Evolutionary conservation across 305 asterid genomes (phyloP), one percentile per base, ranked within the genome.

Genomic region (Monarda citriodora): DNA sequence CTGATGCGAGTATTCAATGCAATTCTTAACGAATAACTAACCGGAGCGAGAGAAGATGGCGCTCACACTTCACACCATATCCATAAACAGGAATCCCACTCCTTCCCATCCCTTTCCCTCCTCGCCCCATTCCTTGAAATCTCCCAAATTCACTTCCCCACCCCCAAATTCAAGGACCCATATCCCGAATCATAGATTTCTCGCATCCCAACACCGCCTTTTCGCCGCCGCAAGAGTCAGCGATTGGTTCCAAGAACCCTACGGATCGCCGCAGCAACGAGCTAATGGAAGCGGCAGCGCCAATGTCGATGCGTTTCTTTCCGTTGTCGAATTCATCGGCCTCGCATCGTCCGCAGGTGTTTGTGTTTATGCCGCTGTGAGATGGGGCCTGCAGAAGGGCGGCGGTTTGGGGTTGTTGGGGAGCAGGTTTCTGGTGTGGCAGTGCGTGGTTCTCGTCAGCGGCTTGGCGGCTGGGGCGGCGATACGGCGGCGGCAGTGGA

Each of bases 401-500:
- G 75, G 59, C 44, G 45, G 72, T 21, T 52, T 73, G 37, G 86
- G 77, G 72, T 72, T 75, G 87, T 44, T 84, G 54, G 80, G 88
- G 48, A 75, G 66, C 73, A 79, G 66, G 68, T 52, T 77, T 58
- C 18, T 87, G 56, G 82, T 64, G 54, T 86, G 79, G 84, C 99
- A 89, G 65, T 82, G 86, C 64, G 87, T 77, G 81, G 81, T 78
- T 71, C 55, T 93, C 70, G 79, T 83, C 37, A 65, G 60, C 65
- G 89, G 88, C 10, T 58, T 80, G 73, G 77, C 76, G 31, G 76
- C 82, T 37, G 97, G 96, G 38, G 86, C 91, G 41, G 77, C 70
- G 67, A 82, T 93, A 62, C 68, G 97, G 83, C 74, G 85, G 70
- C 79, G 95, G 78, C 98, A 93, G 57, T 93, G 97, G 96, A 73